Conservation (phyloP, 495 filamentous ascomycete species). For the Talaromyces stipitatus region DNA sequence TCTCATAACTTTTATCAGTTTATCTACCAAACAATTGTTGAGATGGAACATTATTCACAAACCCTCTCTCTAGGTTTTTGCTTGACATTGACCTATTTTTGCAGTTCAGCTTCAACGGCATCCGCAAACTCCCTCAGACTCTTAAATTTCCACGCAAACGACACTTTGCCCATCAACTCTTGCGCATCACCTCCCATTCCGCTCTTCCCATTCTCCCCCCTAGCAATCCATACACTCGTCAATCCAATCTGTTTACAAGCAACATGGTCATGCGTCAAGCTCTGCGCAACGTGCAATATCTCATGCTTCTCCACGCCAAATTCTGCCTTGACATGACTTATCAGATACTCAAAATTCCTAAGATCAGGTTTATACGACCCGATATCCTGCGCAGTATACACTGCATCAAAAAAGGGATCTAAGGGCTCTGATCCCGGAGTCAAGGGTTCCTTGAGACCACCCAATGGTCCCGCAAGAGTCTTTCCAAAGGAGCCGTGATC, state of each 20-base stretch:
- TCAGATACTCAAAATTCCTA: constrained; percentile 60
- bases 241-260: constrained; percentile 57
- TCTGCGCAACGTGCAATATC: constrained; percentile 63
- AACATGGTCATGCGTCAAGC: constrained; percentile 63
- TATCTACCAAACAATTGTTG: not conserved
- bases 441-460: constrained; percentile 18
- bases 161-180: constrained; percentile 29
- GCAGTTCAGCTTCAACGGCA: constrained; percentile 44
- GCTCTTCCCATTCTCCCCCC: constrained; percentile 38
- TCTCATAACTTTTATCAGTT: not conserved
- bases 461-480: constrained; percentile 43
- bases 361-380: constrained; percentile 67
- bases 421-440: constrained; percentile 4
- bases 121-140: constrained; percentile 66
- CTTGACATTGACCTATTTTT: not conserved
- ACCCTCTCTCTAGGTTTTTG: not conserved
- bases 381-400: constrained; percentile 69
- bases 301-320: constrained; percentile 47
- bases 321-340: constrained; percentile 42
- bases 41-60: not conserved
- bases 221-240: constrained; percentile 62
- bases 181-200: constrained; percentile 34
- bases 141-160: constrained; percentile 53
- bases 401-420: constrained; percentile 47
- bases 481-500: constrained; percentile 53